Percentiles rank a stretch among this genome's conserved stretches.
These are phyloP conservation scores for Cornus kousa DNA, from an alignment of 148 eudicot species.

Conservation along the genomic window DNA sequence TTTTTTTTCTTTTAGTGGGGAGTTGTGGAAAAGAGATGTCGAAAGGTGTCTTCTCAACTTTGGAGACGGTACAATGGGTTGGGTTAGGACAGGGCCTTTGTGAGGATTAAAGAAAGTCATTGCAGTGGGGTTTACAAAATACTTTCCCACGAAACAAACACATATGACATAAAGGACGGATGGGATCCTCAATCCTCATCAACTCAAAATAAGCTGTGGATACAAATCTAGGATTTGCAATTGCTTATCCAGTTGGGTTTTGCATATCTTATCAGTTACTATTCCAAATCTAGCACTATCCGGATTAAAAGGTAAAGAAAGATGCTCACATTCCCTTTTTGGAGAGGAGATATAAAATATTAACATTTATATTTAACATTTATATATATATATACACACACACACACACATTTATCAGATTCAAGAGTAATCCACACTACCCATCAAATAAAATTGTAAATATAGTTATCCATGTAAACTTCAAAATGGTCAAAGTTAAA, in stretches of 20 bases:
- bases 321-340: too few relatives aligned
- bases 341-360: too few relatives aligned
- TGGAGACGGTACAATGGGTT: not conserved
- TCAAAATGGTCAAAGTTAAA: too few relatives aligned
- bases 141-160: not conserved
- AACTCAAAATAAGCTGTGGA: not conserved
- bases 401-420: too few relatives aligned
- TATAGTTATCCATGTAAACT: too few relatives aligned
- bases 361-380: too few relatives aligned
- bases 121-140: not conserved
- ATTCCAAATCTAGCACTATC: not conserved
- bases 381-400: too few relatives aligned
- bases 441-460: too few relatives aligned
- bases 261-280: not conserved
- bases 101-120: conserved; percentile 7
- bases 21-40: conserved; percentile 1
- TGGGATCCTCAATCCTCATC: not conserved
- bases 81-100: not conserved
- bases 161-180: not conserved
- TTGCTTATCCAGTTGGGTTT: not conserved
- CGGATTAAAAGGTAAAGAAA: too few relatives aligned
- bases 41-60: not conserved
- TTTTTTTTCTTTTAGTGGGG: not conserved
- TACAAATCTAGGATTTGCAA: not conserved
- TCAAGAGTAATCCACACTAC: too few relatives aligned